Percentiles rank a stretch among this genome's conserved stretches.
Evolutionary conservation across 1,284 basidiomycete species (phyloP).

Genomic region (Lentinula novae-zelandiae): DNA sequence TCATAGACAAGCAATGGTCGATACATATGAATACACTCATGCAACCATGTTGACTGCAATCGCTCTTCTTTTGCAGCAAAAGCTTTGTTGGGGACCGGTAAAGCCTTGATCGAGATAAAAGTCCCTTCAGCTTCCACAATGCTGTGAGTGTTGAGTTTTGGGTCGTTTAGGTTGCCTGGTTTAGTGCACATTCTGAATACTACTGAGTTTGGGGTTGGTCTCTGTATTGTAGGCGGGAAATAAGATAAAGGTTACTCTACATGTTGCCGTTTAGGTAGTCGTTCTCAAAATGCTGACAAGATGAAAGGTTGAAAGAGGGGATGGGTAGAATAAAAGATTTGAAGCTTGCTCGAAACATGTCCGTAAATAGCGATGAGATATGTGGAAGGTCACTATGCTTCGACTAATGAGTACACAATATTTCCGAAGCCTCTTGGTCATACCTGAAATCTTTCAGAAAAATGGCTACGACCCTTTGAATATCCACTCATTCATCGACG

Average conservation of each 20-base stretch:
- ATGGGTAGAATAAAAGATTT: slow-evolving; percentile 28
- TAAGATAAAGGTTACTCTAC: too few relatives aligned
- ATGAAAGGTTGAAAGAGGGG: slow-evolving; percentile 10
- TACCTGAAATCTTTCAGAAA: not conserved
- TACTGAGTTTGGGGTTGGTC: slow-evolving; percentile 45
- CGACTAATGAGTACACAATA: not conserved
- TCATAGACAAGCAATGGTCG: not conserved
- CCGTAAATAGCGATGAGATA: not conserved
- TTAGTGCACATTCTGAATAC: slow-evolving; percentile 52
- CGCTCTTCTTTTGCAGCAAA: slow-evolving; percentile 46
- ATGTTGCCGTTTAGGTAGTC: too few relatives aligned
- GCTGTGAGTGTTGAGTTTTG: slow-evolving; percentile 45
- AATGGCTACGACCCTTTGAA: not conserved
- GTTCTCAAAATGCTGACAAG: too few relatives aligned
- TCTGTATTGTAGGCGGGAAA: slow-evolving; percentile 59
- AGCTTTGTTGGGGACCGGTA: slow-evolving; percentile 28
- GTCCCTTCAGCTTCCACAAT: slow-evolving; percentile 40
- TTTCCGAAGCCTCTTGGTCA: not conserved
- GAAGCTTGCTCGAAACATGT: not conserved
- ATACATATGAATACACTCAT: slow-evolving; percentile 44
- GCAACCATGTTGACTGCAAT: slow-evolving; percentile 39
- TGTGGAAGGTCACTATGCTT: not conserved
- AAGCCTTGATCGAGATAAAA: slow-evolving; percentile 40
- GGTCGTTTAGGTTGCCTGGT: slow-evolving; percentile 63
- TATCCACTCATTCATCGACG: slow-evolving; percentile 16